phyloP scores from a whole-genome alignment of 2,329 filamentous ascomycete species.

The Cercospora janseana region DNA sequence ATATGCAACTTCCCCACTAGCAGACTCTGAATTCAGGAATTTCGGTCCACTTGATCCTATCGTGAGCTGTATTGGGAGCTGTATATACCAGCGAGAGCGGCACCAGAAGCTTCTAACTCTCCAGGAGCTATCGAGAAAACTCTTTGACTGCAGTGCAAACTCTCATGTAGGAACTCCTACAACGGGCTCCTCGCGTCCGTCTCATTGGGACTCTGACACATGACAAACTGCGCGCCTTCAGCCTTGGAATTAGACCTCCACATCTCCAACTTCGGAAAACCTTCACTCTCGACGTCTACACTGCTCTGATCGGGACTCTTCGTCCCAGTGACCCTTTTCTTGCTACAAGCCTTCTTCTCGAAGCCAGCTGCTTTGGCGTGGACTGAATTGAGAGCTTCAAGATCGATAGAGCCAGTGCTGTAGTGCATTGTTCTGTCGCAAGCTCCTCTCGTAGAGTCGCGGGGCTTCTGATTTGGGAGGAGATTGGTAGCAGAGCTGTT shows the following conservation, averaged over 20 bases:
- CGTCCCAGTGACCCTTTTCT: background rate
- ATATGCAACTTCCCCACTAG: too few species aligned
- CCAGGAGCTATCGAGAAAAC: too few species aligned
- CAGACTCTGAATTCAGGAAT: too few species aligned
- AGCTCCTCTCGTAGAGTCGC: background rate
- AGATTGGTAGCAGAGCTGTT: background rate
- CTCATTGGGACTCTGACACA: constrained; percentile 8
- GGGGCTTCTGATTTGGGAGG: background rate
- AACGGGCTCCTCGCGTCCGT: background rate
- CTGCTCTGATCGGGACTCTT: background rate
- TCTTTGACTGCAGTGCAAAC: too few species aligned
- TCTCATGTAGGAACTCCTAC: too few species aligned
- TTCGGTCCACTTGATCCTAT: too few species aligned
- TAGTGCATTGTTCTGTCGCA: background rate
- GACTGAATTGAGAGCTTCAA: constrained; percentile 4
- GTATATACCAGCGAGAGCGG: too few species aligned
- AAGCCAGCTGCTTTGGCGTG: constrained; percentile 12
- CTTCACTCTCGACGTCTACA: background rate
- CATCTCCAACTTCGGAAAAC: constrained; percentile 2
- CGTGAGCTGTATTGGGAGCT: too few species aligned
- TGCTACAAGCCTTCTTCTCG: constrained; percentile 9
- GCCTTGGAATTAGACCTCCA: constrained; percentile 9
- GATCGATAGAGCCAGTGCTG: constrained; percentile 13
- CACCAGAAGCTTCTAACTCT: too few species aligned
- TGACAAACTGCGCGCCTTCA: constrained; percentile 7